Evolutionary conservation across 805 yeast genomes (phyloP).

Genomic region (Candida railenensis): DNA sequence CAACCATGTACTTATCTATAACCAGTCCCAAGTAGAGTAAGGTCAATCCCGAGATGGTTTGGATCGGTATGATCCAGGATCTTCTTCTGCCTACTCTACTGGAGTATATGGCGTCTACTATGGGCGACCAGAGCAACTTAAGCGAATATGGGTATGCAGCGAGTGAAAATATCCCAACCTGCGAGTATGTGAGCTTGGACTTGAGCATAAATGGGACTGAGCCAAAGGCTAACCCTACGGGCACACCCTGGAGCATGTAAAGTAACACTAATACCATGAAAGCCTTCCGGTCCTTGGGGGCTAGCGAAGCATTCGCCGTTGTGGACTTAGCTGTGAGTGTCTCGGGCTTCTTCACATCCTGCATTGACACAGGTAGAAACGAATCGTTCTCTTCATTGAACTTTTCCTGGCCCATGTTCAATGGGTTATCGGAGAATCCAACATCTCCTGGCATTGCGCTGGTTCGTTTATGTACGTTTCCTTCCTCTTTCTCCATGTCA

Average conservation of each 20-base stretch:
- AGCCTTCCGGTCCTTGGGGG: conserved; percentile 60
- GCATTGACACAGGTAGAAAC: conserved; percentile 27
- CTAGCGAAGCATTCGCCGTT: conserved; percentile 3
- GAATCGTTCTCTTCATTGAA: conserved; percentile 36
- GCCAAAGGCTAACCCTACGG: conserved; percentile 94
- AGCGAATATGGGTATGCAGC: conserved; percentile 95
- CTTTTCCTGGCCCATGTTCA: conserved; percentile 20
- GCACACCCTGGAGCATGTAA: conserved; percentile 91
- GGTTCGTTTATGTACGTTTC: conserved; percentile 21
- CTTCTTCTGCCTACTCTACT: conserved; percentile 74
- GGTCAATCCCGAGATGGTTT: conserved; percentile 70
- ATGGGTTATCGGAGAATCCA: conserved; percentile 10
- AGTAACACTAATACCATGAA: conserved; percentile 70
- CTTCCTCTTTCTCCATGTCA: background rate
- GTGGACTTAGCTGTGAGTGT: background rate
- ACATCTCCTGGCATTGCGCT: conserved; percentile 6
- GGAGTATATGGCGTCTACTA: conserved; percentile 84
- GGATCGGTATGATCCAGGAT: conserved; percentile 95
- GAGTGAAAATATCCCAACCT: conserved; percentile 84
- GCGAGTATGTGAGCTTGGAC: conserved; percentile 77
- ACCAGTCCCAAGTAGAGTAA: conserved; percentile 62
- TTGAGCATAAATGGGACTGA: conserved; percentile 88
- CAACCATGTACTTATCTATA: conserved; percentile 50
- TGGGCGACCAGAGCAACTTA: conserved; percentile 92
- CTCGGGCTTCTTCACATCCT: conserved; percentile 12